Base-by-base conservation (phyloP, 2,329 filamentous ascomycete species). In the Colletotrichum sp. region DNA sequence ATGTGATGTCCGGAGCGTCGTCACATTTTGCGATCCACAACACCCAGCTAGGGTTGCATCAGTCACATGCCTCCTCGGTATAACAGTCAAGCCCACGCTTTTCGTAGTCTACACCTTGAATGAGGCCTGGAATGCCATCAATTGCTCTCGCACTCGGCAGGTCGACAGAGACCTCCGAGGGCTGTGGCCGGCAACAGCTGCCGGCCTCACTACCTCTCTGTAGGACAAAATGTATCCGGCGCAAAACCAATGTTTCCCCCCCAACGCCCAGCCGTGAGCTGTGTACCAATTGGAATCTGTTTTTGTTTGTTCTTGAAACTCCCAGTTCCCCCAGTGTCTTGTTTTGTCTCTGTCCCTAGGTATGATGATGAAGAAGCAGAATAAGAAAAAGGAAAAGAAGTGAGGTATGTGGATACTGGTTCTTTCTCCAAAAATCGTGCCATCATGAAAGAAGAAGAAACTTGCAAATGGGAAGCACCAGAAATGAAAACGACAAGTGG, bases 291-390 rank as follows among this genome's bases (percentile, higher is more conserved):
- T 36, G 24, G 13, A 60, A 48, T 65, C 28, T 73, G 62, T 62
- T 57, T 63, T 72, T 70, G 68, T 52, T 75, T 36, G 39, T 68
- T 59, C 59, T 68, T 68, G 34, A 73, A 75, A 75, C 70, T 68
- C 73, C 59, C 57, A 59, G 32, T 36, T 36, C 55, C 57, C 59
- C 62, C 64, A 72, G 24, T 75, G 70, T 73, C 59, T 73, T 68
- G 59, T 55, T 68, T 72, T 62, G 69, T 72, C 57, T 68, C 70
- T 62, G 64, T 59, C 64, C 70, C 70, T 57, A 70, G 36, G 57
- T 70, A 64, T 73, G 70, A 64, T 73, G 70, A 77, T 36, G 39
- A 66, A 22, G 34, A 36, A 63, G 18, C 59, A 67, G 55, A 75
- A 48, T 22, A 48, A 30, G 44, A 68, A 39, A 57, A 76, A 66